phyloP scores from a whole-genome alignment of 768 basidiomycete species.

The Astraeus odoratus region DNA sequence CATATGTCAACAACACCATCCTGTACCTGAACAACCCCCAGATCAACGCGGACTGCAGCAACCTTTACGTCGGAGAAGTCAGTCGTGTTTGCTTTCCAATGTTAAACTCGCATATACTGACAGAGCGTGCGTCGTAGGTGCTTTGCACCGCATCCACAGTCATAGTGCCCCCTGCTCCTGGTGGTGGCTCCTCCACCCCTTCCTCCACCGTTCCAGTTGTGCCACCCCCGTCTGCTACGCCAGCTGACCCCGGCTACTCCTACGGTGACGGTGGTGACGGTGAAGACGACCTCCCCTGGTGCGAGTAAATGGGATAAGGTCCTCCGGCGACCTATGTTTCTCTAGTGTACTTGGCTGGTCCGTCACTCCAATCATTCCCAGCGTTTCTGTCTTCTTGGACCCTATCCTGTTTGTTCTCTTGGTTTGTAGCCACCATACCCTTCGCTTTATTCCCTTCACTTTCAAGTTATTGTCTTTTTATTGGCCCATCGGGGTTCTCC shows the following conservation, averaged over 20 bases:
- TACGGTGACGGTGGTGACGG: constrained; percentile 19
- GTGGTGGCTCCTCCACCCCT: constrained; percentile 17
- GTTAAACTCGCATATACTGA: neutral
- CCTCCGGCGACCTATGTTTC: neutral
- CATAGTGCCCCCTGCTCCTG: constrained; percentile 37
- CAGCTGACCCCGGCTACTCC: too few relatives aligned
- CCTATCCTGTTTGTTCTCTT: constrained; percentile 1
- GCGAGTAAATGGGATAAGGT: constrained; percentile 33
- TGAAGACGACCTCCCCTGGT: constrained; percentile 39
- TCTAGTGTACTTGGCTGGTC: neutral
- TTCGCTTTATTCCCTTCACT: neutral
- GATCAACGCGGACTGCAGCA: constrained; percentile 46
- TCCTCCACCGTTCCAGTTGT: constrained; percentile 14
- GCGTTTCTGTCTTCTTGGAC: neutral
- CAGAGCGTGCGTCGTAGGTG: constrained; percentile 30
- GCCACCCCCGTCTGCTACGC: constrained; percentile 26
- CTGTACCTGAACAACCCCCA: constrained; percentile 72
- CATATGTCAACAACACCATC: constrained; percentile 44
- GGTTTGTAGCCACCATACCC: constrained; percentile 21
- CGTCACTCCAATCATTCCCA: neutral
- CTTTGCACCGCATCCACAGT: constrained; percentile 42
- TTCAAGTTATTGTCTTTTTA: constrained; percentile 6
- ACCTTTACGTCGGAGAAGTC: constrained; percentile 76
- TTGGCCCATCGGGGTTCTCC: constrained; percentile 16
- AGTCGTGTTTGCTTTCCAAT: constrained; percentile 12